phyloP scores from a whole-genome alignment of 345 rosid species.

The Populus simonii region DNA sequence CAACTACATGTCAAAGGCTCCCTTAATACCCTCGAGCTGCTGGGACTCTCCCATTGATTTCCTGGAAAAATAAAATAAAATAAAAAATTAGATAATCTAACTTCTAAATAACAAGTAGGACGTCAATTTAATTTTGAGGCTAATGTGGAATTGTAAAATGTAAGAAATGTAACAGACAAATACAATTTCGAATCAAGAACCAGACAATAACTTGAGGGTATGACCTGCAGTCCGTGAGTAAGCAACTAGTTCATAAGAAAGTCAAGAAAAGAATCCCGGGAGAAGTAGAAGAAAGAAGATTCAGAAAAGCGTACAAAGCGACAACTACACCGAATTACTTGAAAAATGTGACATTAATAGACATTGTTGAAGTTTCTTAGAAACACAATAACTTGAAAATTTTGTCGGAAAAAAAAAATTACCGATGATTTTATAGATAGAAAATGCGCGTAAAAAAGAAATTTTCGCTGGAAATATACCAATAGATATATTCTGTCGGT shows the following conservation, averaged over 20 bases:
- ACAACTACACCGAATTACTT: no score
- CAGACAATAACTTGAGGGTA: background rate
- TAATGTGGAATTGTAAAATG: background rate
- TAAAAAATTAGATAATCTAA: background rate
- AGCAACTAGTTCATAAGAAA: background rate
- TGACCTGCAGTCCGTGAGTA: background rate
- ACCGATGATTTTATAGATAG: no score
- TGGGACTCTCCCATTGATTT: slow-evolving; percentile 51
- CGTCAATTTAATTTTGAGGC: background rate
- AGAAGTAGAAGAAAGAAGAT: no score
- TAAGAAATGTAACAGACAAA: background rate
- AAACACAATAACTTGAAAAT: no score
- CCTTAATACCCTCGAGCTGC: slow-evolving; percentile 40
- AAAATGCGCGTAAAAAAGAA: no score
- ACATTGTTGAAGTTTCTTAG: no score
- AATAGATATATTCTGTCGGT: no score
- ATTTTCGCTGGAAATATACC: no score
- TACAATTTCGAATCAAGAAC: background rate
- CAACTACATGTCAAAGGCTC: slow-evolving; percentile 33
- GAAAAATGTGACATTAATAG: no score
- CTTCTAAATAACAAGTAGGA: background rate
- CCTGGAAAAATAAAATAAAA: slow-evolving; percentile 25
- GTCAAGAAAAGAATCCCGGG: background rate
- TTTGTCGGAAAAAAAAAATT: no score
- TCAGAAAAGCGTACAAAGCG: no score